Evolutionary conservation across 1,139 yeast genomes (phyloP).

Genomic region (Saccharomyces hybrid): DNA sequence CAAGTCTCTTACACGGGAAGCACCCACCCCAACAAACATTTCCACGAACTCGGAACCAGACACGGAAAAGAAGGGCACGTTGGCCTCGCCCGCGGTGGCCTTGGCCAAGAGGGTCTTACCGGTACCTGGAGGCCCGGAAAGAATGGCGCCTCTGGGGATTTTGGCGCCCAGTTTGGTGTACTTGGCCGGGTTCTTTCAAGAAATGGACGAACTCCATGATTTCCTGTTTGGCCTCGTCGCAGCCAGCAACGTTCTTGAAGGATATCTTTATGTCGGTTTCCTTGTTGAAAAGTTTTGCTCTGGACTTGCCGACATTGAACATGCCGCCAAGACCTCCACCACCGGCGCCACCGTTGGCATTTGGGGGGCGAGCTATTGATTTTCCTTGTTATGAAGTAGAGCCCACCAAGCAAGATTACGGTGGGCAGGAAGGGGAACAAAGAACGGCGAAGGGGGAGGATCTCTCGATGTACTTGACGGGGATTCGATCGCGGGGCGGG

Average conservation of each 20-base stretch:
- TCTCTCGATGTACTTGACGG: slow-evolving; percentile 71
- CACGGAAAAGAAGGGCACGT: slow-evolving; percentile 89
- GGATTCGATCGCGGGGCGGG: slow-evolving; percentile 60
- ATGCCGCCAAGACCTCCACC: slow-evolving; percentile 48
- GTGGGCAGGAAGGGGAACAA: slow-evolving; percentile 80
- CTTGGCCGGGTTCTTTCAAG: slow-evolving; percentile 76
- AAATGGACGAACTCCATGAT: slow-evolving; percentile 96
- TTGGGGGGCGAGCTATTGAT: slow-evolving; percentile 38
- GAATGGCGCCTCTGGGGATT: slow-evolving; percentile 94
- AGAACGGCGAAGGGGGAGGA: slow-evolving; percentile 56
- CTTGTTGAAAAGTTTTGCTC: slow-evolving; percentile 85
- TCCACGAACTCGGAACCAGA: slow-evolving; percentile 98
- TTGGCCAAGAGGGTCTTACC: slow-evolving; percentile 96
- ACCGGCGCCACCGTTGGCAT: slow-evolving; percentile 40
- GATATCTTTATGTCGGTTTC: slow-evolving; percentile 83
- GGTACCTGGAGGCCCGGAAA: slow-evolving; percentile 99
- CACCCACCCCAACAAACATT: slow-evolving; percentile 99
- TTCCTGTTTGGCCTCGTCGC: slow-evolving; percentile 95
- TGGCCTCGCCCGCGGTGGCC: slow-evolving; percentile 98
- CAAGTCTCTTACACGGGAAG: slow-evolving; percentile 90
- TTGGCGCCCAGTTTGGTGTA: slow-evolving; percentile 91
- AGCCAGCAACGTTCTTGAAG: slow-evolving; percentile 94
- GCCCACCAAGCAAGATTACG: slow-evolving; percentile 71
- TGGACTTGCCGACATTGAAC: slow-evolving; percentile 72
- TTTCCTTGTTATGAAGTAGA: slow-evolving; percentile 61